Evolutionary conservation across 202 grass and related monocot species (phyloP).

Genomic region (Carex arenaria): DNA sequence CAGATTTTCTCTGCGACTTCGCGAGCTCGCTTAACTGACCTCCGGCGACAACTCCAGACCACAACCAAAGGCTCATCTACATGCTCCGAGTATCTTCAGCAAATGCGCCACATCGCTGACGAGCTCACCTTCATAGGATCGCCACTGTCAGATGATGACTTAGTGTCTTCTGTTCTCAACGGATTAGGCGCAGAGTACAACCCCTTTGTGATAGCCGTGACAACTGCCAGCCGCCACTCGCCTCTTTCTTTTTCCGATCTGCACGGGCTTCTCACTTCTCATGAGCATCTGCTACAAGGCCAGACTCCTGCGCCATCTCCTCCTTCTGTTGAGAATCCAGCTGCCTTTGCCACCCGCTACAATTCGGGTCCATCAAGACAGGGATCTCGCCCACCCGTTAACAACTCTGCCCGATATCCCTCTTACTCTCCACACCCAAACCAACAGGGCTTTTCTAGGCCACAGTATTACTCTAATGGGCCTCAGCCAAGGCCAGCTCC

Average conservation of each 20-base stretch:
- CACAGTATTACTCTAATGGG: too few relatives aligned
- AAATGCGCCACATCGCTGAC: background rate
- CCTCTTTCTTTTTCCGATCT: background rate
- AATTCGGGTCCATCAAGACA: too few relatives aligned
- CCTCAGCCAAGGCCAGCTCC: too few relatives aligned
- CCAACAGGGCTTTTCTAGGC: too few relatives aligned
- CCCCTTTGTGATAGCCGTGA: background rate
- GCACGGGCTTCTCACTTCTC: background rate
- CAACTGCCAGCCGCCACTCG: background rate
- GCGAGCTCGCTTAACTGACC: background rate
- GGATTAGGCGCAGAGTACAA: background rate
- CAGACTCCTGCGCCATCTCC: too few relatives aligned
- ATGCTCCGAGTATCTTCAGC: background rate
- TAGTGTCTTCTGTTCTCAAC: background rate
- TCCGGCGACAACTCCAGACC: background rate
- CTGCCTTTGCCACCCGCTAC: too few relatives aligned
- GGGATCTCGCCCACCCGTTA: too few relatives aligned
- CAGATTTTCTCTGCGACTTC: background rate
- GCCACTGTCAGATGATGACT: background rate
- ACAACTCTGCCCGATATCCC: too few relatives aligned
- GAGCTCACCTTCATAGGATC: background rate
- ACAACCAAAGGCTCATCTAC: background rate
- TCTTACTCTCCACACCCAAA: too few relatives aligned
- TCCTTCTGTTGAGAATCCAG: too few relatives aligned
- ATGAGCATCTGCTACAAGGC: background rate